phyloP scores from a whole-genome alignment of 345 rosid genomes.

The Brassica incana region DNA sequence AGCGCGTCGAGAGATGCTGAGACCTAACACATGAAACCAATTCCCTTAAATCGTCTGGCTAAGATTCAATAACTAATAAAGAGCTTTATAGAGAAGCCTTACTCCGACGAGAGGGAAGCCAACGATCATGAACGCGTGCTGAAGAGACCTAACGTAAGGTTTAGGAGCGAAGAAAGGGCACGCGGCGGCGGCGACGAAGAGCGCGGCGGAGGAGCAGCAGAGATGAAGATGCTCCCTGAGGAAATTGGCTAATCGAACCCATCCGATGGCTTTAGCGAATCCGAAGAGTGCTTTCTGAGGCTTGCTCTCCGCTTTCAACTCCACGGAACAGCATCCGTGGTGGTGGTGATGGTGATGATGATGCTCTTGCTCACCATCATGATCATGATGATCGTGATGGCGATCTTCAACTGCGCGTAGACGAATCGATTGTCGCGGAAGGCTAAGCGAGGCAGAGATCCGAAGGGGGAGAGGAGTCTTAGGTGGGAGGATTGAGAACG shows the following conservation, averaged over 20 bases:
- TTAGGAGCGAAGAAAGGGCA: slow-evolving; percentile 74
- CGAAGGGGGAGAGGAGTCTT: slow-evolving; percentile 37
- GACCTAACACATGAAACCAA: slow-evolving; percentile 47
- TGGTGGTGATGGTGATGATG: slow-evolving; percentile 49
- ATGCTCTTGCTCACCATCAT: slow-evolving; percentile 21
- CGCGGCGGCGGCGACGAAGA: slow-evolving; percentile 75
- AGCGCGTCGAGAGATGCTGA: slow-evolving; percentile 92
- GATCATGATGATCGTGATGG: slow-evolving; percentile 34
- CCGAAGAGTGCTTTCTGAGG: slow-evolving; percentile 51
- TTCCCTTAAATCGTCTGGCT: background rate
- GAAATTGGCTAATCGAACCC: slow-evolving; percentile 74
- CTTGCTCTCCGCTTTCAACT: slow-evolving; percentile 44
- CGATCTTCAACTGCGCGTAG: slow-evolving; percentile 31
- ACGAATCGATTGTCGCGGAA: slow-evolving; percentile 33
- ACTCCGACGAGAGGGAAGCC: slow-evolving; percentile 96
- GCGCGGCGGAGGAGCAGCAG: slow-evolving; percentile 71
- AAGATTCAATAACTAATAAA: background rate
- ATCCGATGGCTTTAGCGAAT: slow-evolving; percentile 69
- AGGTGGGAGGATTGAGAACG: slow-evolving; percentile 31
- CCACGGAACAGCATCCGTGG: slow-evolving; percentile 33
- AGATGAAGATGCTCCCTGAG: slow-evolving; percentile 82
- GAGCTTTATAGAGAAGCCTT: slow-evolving; percentile 25
- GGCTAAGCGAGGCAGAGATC: slow-evolving; percentile 32
- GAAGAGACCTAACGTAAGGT: slow-evolving; percentile 59
- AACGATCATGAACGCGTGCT: slow-evolving; percentile 58